Evolutionary conservation across 225 moss, liverwort and hornwort genomes (phyloP), one percentile per base, ranked within the genome.

Genomic region (Polytrichum commune): DNA sequence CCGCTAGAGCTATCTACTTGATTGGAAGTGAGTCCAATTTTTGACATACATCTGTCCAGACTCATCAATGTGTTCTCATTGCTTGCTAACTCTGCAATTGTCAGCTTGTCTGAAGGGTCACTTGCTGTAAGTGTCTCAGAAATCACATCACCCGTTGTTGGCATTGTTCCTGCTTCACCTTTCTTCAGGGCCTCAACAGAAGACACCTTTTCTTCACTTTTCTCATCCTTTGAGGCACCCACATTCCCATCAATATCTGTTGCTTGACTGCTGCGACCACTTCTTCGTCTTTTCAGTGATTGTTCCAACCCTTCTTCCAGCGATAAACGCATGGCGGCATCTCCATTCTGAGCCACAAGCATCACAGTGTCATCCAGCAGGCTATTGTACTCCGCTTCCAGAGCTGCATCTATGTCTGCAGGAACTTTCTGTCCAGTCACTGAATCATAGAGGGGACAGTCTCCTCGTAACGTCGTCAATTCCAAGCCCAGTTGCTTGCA

Each of bases 371-470:
- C 89, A 76, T 89, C 89, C 22, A 89, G 83, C 62, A 89, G 74
- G 62, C 89, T 89, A 68, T 89, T 89, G 60, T 89, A 89, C 27
- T 89, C 89, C 6, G 89, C 89, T 74, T 89, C 89, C 3, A 89
- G 76, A n/a, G 86, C 84, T 1, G 86, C 84, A 62, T 89, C 89
- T 63, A 89, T 29, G 18, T 89, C 89, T 56, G 81, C 70, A 57
- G 89, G 77, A 71, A 89, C 86, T 77, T 89, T 89, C 35, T 77
- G 71, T 68, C 89, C 89, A 30, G 86, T 86, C 62, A 89, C 89
- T 62, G 86, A 78, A 69, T 89, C 89, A 60, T 89, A 89, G 18
- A 89, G 81, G 10, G 89, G 89, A 69, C 89, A 89, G 53, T 89
- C 89, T 54, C 89, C 89, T 19, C 89, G 83, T 77, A 89, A 85